Conservation (phyloP, 2,329 filamentous ascomycete genomes). For the Fusarium pseudocircinatum region DNA sequence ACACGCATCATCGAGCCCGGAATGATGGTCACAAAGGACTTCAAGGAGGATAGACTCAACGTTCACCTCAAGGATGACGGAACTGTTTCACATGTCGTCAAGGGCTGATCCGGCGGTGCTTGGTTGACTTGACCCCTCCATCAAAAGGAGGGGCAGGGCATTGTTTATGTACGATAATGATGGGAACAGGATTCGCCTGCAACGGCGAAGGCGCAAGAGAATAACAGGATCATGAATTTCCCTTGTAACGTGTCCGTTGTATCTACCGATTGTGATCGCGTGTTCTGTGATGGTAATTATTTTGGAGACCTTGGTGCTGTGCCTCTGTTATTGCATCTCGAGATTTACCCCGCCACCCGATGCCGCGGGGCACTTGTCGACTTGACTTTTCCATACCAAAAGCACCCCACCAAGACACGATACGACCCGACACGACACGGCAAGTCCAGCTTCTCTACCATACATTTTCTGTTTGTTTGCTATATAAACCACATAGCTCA, state of each 20-base stretch:
- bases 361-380: slow-evolving; percentile 38
- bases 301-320: background rate
- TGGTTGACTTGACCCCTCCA: slow-evolving; percentile 4
- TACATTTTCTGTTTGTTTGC: background rate
- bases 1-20: slow-evolving; percentile 67
- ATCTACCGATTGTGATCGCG: background rate
- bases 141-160: background rate
- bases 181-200: background rate
- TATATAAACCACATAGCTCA: background rate
- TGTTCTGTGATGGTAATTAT: background rate
- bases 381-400: slow-evolving; percentile 41
- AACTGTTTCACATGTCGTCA: slow-evolving; percentile 66
- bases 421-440: slow-evolving; percentile 7
- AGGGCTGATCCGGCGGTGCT: slow-evolving; percentile 53
- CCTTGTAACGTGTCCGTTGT: background rate
- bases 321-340: slow-evolving; percentile 43
- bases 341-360: slow-evolving; percentile 44
- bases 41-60: slow-evolving; percentile 64
- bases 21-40: slow-evolving; percentile 67
- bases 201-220: slow-evolving; percentile 9
- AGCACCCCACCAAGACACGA: slow-evolving; percentile 36
- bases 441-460: background rate
- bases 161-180: slow-evolving; percentile 26
- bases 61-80: slow-evolving; percentile 69
- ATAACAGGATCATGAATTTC: slow-evolving; percentile 10